Evolutionary conservation across 129 eudicot species (phyloP).

Genomic region (Helichrysum umbraculigerum): DNA sequence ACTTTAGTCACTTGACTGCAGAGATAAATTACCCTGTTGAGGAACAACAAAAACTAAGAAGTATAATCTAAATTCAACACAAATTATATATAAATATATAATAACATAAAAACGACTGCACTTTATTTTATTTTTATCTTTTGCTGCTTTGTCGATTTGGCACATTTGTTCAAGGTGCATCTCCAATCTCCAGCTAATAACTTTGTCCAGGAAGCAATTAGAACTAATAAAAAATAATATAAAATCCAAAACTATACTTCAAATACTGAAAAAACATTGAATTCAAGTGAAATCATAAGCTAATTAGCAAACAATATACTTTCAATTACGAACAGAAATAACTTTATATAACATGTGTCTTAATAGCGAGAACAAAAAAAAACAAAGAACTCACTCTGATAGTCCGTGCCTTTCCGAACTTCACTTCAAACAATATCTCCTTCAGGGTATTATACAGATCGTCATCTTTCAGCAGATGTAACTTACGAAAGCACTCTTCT

Average conservation of each 20-base stretch:
- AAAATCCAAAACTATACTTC: no score
- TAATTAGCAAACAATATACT: neutral
- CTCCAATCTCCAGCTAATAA: neutral
- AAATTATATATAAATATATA: no score
- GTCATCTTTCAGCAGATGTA: slow-evolving; percentile 54
- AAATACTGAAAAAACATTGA: no score
- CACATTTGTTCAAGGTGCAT: neutral
- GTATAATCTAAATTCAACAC: neutral
- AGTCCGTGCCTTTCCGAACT: slow-evolving; percentile 37
- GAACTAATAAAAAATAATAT: neutral
- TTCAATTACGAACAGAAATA: slow-evolving; percentile 3
- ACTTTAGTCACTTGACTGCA: neutral
- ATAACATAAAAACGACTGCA: neutral
- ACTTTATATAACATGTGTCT: neutral
- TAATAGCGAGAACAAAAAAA: slow-evolving; percentile 8
- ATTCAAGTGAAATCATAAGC: neutral
- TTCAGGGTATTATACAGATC: slow-evolving; percentile 39
- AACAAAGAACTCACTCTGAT: slow-evolving; percentile 47
- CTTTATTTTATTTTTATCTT: neutral
- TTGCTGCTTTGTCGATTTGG: neutral
- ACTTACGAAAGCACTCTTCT: slow-evolving; percentile 61
- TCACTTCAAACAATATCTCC: slow-evolving; percentile 50
- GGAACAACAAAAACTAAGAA: neutral
- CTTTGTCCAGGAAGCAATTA: neutral
- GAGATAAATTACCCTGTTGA: neutral